phyloP scores from a whole-genome alignment of 257 asterid species.

The Leonotis leonurus region DNA sequence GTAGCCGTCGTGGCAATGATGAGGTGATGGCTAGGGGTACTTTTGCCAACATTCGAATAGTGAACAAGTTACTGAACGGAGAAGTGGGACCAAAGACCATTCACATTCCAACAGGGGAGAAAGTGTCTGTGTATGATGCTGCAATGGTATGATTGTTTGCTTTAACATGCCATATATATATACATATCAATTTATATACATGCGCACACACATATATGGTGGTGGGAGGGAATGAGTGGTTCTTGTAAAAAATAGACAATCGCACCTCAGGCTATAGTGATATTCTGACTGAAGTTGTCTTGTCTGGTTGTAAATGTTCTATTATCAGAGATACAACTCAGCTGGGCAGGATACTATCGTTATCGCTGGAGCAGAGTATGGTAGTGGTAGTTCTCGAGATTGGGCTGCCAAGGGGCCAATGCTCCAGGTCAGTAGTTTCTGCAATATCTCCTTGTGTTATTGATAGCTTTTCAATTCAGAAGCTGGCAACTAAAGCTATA shows the following conservation, averaged over 20 bases:
- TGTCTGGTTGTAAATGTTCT: no score
- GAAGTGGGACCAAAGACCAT: conserved; percentile 90
- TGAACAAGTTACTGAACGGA: conserved; percentile 70
- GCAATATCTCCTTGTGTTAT: no score
- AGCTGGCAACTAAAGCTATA: no score
- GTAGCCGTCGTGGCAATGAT: conserved; percentile 95
- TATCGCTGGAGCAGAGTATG: conserved; percentile 93
- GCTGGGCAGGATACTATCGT: conserved; percentile 75
- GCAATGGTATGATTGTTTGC: conserved; percentile 48
- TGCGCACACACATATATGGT: no score
- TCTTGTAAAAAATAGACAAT: no score
- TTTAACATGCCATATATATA: no score
- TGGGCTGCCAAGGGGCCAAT: conserved; percentile 99
- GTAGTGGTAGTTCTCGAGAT: conserved; percentile 97
- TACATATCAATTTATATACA: neutral
- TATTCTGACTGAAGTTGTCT: neutral
- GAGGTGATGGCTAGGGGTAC: conserved; percentile 96
- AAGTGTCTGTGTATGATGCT: conserved; percentile 78
- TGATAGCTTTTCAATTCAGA: no score
- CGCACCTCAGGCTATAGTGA: no score
- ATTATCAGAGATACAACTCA: conserved; percentile 62
- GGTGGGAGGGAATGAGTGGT: no score
- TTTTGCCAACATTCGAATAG: conserved; percentile 78
- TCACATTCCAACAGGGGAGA: conserved; percentile 82
- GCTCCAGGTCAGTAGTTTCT: conserved; percentile 51